These are phyloP conservation scores for Coffea canephora DNA, from an alignment of 257 asterid genomes.

Conservation along the genomic window DNA sequence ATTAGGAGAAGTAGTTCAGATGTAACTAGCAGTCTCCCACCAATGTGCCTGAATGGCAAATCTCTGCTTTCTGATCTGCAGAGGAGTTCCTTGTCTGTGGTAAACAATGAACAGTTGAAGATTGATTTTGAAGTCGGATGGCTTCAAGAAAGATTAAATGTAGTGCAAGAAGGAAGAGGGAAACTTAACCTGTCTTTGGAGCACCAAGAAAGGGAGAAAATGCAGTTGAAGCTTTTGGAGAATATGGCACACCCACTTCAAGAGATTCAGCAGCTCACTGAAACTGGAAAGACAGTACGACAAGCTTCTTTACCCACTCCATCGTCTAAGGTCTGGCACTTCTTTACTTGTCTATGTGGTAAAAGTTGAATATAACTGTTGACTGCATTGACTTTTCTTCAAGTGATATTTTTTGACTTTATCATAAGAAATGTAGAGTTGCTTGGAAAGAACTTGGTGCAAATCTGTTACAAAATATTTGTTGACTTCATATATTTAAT, in stretches of 20 bases:
- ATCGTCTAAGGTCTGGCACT: conserved; percentile 50
- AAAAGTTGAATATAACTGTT: background rate
- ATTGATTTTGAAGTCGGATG: conserved; percentile 58
- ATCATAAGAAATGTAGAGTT: background rate
- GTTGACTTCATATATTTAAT: too few species aligned
- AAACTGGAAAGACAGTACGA: conserved; percentile 45
- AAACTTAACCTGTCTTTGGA: conserved; percentile 57
- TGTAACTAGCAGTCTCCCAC: conserved; percentile 52
- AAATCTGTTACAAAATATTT: too few species aligned
- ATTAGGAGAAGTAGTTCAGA: conserved; percentile 40
- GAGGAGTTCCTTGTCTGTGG: conserved; percentile 43
- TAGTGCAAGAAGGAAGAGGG: conserved; percentile 73
- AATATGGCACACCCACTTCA: conserved; percentile 61
- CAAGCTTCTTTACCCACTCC: conserved; percentile 72
- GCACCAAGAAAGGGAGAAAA: conserved; percentile 45
- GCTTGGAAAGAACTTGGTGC: too few species aligned
- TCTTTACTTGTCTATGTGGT: conserved; percentile 8
- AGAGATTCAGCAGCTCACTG: conserved; percentile 50
- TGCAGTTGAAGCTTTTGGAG: conserved; percentile 66
- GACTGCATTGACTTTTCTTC: background rate
- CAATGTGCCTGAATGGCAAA: conserved; percentile 35
- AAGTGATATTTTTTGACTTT: background rate
- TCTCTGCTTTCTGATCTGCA: conserved; percentile 30
- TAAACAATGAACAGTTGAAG: conserved; percentile 56
- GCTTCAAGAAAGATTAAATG: conserved; percentile 61